Evolutionary conservation across 768 basidiomycete species (phyloP), one percentile per base, ranked within the genome.

Genomic region (Mycena galericulata): DNA sequence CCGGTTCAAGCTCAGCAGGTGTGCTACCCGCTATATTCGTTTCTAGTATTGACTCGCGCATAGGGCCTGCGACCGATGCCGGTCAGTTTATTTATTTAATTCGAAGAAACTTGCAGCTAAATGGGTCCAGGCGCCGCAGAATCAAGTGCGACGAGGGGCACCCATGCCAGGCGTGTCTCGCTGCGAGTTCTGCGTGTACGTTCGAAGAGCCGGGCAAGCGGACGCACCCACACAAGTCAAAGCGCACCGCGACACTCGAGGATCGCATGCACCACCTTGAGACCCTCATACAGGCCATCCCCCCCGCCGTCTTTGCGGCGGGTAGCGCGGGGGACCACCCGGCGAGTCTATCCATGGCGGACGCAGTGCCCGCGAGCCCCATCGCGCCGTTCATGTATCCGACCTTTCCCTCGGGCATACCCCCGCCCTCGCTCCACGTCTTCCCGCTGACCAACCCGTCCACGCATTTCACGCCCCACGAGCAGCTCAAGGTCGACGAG

Each of bases 81-180:
- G 94, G 93, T 95, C 82, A 86, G 92, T 73, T 65, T 53, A 36
- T 29, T 53, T 36, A 34, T 38, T 10, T 49, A 11, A 26, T 18
- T 20, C 47, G 40, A 45, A 30, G 26, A 11, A 24, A 22, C 34
- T 17, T 8, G n/a, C 46, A 26, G 41, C 62, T 68, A n/a, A 60
- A 29, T 18, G 46, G 29, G 53, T 70, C 8, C 72, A 95, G 93
- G 22, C 92, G 93, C 60, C 85, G 94, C 73, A 83, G 94, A 74
- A 95, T 95, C 77, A 93, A 93, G 74, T 95, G 94, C 75, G 94
- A 95, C 73, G 94, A 95, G 77, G 94, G 94, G 0, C 93, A 94
- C 75, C 94, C 94, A 36, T 95, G 93, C 78, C 92, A 95, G 79
- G 92, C 93, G 15, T 95, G 94, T 78, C 79, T 94, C n/a, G 90